Base-by-base conservation (phyloP, 2,329 filamentous ascomycete genomes). In the Fusarium napiforme region DNA sequence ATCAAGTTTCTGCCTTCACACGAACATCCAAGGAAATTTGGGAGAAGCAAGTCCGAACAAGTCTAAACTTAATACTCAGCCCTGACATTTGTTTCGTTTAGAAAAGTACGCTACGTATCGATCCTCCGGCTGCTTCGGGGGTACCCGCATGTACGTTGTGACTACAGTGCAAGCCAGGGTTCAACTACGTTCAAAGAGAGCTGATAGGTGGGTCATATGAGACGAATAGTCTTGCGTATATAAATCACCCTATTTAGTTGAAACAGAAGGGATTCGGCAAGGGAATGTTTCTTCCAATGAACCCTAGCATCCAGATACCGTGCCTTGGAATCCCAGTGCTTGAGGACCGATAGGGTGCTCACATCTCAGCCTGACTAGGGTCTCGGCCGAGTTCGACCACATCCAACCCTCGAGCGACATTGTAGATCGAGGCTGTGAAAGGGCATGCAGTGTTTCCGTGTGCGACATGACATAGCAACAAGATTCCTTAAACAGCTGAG, bases 81-180 rank as follows among this genome's bases (percentile, higher is more conserved):
- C 30, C 43, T 40, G 65, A 34, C 34, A 61, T 28, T 67, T 59
- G 40, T 46, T 63, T 69, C 50, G 36, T 47, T 23, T 28, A 23
- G 23, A 55, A 58, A 57, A 43, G 53, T 55, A 62, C 23, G 21
- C 53, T 58, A 69, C 23, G 26, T 47, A 66, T 42, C 30, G 34
- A 52, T 36, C 39, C 47, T 32, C 60, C 47, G 50, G 21, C 37
- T 52, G 32, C 53, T 46, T 69, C 50, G 59, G 59, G 73, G 70
- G 71, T 66, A 61, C 67, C 50, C 50, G 67, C 73, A 75, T 66
- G 47, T 60, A 71, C 47, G 66, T 40, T 64, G 58, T 68, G 72
- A 65, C 72, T 46, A 60, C 49, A 28, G 34, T 55, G 34, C 34
- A 69, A 60, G 45, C 55, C 58, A 42, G 68, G 53, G 53, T 63